Evolutionary conservation across 2,329 filamentous ascomycete genomes (phyloP).

Genomic region (Penicillium polonicum): DNA sequence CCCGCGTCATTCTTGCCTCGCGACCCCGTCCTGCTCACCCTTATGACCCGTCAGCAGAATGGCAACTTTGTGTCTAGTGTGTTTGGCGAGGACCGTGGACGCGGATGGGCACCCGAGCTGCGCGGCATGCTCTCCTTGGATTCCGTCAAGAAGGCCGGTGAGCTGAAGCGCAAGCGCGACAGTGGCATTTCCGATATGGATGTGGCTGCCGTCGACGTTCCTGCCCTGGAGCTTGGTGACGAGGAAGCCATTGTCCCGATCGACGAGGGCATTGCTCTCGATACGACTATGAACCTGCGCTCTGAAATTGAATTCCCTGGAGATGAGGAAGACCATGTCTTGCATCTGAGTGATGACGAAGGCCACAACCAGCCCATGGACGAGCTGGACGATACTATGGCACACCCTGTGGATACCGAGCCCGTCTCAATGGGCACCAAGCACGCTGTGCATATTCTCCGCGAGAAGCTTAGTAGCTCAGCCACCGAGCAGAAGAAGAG

Average conservation of each 20-base stretch:
- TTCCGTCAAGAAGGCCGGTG: constrained; percentile 70
- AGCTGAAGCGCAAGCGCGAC: constrained; percentile 91
- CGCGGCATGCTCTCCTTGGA: constrained; percentile 89
- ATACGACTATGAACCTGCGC: constrained; percentile 48
- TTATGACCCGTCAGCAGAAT: constrained; percentile 88
- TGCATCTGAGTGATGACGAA: constrained; percentile 50
- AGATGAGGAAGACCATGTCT: constrained; percentile 51
- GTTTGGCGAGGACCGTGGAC: constrained; percentile 74
- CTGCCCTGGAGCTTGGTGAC: constrained; percentile 58
- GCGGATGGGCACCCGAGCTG: constrained; percentile 87
- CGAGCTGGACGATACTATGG: constrained; percentile 75
- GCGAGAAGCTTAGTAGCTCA: constrained; percentile 72
- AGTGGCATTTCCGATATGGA: constrained; percentile 80
- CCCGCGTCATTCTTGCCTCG: constrained; percentile 79
- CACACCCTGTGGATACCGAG: constrained; percentile 79
- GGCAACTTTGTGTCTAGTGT: constrained; percentile 87
- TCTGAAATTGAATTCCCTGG: constrained; percentile 67
- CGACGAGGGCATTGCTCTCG: constrained; percentile 54
- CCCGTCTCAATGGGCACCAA: constrained; percentile 89
- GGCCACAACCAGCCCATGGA: constrained; percentile 51
- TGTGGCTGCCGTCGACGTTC: constrained; percentile 66
- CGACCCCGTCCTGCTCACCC: constrained; percentile 79
- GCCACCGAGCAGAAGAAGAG: constrained; percentile 72
- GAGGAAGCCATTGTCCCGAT: constrained; percentile 57
- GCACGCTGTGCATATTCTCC: constrained; percentile 90